Evolutionary conservation across 1,139 yeast genomes (phyloP).

Genomic region (Barnettozyma hawaiiensis): DNA sequence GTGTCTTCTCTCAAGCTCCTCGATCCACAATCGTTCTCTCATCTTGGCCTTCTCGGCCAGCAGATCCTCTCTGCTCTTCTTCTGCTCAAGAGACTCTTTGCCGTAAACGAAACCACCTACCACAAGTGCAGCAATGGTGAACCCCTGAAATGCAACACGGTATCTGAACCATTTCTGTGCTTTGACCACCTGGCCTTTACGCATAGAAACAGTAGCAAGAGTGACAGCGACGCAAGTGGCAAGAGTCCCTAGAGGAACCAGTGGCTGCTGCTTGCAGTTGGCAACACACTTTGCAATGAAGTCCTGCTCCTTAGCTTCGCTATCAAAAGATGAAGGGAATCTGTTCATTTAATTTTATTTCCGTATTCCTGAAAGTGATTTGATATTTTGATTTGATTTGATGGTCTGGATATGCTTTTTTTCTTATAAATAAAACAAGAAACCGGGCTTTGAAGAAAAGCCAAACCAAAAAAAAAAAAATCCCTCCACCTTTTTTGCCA

Average conservation of each 20-base stretch:
- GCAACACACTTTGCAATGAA: conserved; percentile 32
- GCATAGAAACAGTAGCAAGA: conserved; percentile 71
- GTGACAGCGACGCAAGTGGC: conserved; percentile 78
- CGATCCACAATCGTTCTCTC: conserved; percentile 85
- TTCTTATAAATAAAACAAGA: too few relatives aligned
- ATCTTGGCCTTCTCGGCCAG: conserved; percentile 71
- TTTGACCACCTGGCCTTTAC: conserved; percentile 62
- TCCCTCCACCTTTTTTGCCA: too few relatives aligned
- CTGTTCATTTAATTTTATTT: conserved; percentile 26
- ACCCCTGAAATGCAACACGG: conserved; percentile 83
- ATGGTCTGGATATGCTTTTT: too few relatives aligned
- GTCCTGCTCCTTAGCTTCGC: conserved; percentile 24
- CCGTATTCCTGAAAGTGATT: too few relatives aligned
- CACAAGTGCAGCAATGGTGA: conserved; percentile 75
- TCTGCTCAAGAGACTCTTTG: conserved; percentile 28
- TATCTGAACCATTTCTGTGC: conserved; percentile 87
- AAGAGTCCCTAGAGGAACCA: conserved; percentile 75
- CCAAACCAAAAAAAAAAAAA: too few relatives aligned
- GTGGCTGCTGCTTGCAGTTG: conserved; percentile 63
- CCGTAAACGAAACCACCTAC: conserved; percentile 71
- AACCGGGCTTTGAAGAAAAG: too few relatives aligned
- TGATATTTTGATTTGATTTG: not conserved
- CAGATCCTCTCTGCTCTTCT: conserved; percentile 53
- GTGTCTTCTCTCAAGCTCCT: conserved; percentile 85
- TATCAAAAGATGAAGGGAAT: conserved; percentile 33